These are phyloP conservation scores for Claviceps arundinis DNA, from an alignment of 2,329 filamentous ascomycete genomes.

Conservation along the genomic window DNA sequence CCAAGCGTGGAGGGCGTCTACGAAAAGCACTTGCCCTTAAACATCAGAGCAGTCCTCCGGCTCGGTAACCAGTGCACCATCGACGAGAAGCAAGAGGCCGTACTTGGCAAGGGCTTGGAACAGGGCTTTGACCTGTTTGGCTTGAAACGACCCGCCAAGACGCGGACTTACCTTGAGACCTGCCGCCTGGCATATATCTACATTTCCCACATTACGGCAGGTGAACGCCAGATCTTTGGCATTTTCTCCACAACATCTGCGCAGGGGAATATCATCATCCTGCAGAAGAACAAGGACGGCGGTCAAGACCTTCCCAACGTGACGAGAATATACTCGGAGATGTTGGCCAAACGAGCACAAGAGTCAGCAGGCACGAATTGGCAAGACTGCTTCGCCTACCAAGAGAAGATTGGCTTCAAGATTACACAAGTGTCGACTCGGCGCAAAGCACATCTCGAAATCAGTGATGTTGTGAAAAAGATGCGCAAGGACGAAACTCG, in stretches of 20 bases:
- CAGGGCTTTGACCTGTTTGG: slow-evolving; percentile 80
- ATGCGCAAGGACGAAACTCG: slow-evolving; percentile 72
- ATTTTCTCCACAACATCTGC: slow-evolving; percentile 73
- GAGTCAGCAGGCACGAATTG: slow-evolving; percentile 57
- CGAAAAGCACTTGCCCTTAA: slow-evolving; percentile 81
- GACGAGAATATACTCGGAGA: slow-evolving; percentile 73
- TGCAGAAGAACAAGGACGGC: slow-evolving; percentile 67
- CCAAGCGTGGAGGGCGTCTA: slow-evolving; percentile 95
- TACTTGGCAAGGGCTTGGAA: slow-evolving; percentile 83
- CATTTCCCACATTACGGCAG: slow-evolving; percentile 81
- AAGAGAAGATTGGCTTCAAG: slow-evolving; percentile 74
- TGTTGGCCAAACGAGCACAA: slow-evolving; percentile 50
- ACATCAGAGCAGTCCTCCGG: slow-evolving; percentile 74
- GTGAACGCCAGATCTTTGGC: slow-evolving; percentile 86
- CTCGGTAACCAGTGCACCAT: slow-evolving; percentile 88
- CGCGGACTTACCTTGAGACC: slow-evolving; percentile 57
- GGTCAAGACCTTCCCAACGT: slow-evolving; percentile 79
- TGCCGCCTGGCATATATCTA: slow-evolving; percentile 74
- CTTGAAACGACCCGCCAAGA: slow-evolving; percentile 54
- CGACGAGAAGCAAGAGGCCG: slow-evolving; percentile 78
- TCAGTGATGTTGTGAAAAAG: slow-evolving; percentile 80
- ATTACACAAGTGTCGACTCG: slow-evolving; percentile 78
- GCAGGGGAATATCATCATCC: slow-evolving; percentile 76
- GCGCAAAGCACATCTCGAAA: slow-evolving; percentile 76
- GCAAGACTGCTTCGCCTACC: slow-evolving; percentile 76